phyloP scores from a whole-genome alignment of 1,284 basidiomycete genomes.

The Apiotrichum sp. region DNA sequence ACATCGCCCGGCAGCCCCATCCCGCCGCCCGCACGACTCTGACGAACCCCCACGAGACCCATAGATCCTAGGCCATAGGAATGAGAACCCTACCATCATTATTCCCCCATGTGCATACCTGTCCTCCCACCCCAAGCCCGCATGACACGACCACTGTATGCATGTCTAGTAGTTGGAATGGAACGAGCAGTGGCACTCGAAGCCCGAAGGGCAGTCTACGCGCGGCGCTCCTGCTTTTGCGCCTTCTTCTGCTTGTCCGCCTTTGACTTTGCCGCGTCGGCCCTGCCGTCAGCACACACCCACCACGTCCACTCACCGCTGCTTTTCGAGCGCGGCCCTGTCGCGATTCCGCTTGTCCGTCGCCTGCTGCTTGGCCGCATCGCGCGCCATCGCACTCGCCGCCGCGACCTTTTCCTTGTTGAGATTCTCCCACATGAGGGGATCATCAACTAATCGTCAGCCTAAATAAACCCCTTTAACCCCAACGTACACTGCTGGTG shows the following conservation, averaged over 20 bases:
- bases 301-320: conserved; percentile 28
- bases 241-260: conserved; percentile 47
- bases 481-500: conserved; percentile 33
- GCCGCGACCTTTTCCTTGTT: conserved; percentile 42
- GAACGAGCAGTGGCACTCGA: background rate
- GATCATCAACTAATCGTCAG: conserved; percentile 31
- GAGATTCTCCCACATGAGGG: conserved; percentile 31
- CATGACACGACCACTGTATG: background rate
- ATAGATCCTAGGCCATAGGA: too few species aligned
- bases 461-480: background rate
- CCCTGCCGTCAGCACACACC: conserved; percentile 18
- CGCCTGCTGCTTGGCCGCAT: conserved; percentile 34
- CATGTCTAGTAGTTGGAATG: background rate
- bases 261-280: conserved; percentile 44
- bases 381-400: conserved; percentile 35
- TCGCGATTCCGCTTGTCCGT: conserved; percentile 38
- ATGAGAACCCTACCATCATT: too few species aligned
- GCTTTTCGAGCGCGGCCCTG: conserved; percentile 44
- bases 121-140: too few species aligned
- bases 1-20: too few species aligned
- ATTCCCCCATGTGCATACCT: too few species aligned
- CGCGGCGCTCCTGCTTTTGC: conserved; percentile 43
- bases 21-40: too few species aligned
- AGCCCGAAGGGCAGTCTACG: conserved; percentile 8
- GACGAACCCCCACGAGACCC: too few species aligned